A percentile compares a stretch with the other conserved stretches of the same genome.
phyloP scores from a whole-genome alignment of 2,329 filamentous ascomycete species.

The Trichoderma guizhouense region DNA sequence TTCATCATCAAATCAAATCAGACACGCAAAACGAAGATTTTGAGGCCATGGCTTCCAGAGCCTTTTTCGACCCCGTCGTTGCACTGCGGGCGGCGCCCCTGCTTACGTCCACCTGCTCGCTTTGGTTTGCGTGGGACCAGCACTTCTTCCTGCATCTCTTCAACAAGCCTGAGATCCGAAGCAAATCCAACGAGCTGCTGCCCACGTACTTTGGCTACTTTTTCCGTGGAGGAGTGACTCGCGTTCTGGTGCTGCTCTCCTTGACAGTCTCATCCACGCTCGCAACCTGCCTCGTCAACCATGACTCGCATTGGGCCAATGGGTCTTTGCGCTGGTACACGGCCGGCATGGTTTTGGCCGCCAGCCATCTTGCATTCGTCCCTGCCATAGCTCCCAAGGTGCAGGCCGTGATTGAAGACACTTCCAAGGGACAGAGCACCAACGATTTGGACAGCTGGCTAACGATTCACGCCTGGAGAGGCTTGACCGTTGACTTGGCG shows the following conservation, averaged over 20 bases:
- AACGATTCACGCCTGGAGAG: background rate
- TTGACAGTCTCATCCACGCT: constrained; percentile 29
- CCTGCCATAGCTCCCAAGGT: constrained; percentile 34
- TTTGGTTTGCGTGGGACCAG: constrained; percentile 45
- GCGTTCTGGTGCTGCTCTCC: constrained; percentile 34
- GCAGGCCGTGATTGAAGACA: constrained; percentile 29
- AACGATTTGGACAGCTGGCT: background rate
- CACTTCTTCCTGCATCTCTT: constrained; percentile 41
- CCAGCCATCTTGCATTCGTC: constrained; percentile 33
- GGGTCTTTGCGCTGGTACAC: constrained; percentile 33
- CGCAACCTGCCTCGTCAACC: background rate
- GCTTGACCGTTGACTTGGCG: background rate
- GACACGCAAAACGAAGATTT: background rate
- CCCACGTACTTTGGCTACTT: constrained; percentile 43
- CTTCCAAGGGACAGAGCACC: constrained; percentile 18
- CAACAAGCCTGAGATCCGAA: constrained; percentile 28
- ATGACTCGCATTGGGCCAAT: constrained; percentile 23
- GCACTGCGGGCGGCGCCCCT: constrained; percentile 43
- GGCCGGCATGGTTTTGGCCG: constrained; percentile 30
- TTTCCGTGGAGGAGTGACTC: constrained; percentile 36
- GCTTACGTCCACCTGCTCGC: constrained; percentile 44
- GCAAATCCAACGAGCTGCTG: constrained; percentile 23
- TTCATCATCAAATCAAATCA: background rate
- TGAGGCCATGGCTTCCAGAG: background rate
- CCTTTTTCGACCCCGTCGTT: background rate